phyloP scores from a whole-genome alignment of 192 early-diverging fungal genomes.

The Mortierella antarctica region DNA sequence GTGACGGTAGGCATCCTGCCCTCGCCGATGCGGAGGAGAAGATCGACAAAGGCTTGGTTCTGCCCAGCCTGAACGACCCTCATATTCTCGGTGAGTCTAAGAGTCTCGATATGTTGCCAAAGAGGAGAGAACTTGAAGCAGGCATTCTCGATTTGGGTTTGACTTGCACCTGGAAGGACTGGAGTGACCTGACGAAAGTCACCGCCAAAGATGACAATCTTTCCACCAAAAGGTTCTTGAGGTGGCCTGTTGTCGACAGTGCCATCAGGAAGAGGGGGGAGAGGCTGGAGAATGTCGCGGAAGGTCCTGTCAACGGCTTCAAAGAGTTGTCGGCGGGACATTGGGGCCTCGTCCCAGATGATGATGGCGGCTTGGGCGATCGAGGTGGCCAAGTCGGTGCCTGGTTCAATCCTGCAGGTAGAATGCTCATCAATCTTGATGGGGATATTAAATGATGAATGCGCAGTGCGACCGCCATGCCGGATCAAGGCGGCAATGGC shows the following conservation, averaged over 20 bases:
- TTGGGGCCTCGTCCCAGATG: slow-evolving; percentile 55
- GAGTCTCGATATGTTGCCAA: slow-evolving; percentile 24
- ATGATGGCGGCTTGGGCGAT: slow-evolving; percentile 9
- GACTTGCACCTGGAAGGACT: too few relatives aligned
- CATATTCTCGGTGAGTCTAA: slow-evolving; percentile 35
- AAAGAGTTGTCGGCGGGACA: slow-evolving; percentile 22
- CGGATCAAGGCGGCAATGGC: slow-evolving; percentile 43
- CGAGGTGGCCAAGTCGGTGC: not conserved
- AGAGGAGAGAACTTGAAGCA: slow-evolving; percentile 19
- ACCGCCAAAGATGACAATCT: slow-evolving; percentile 36
- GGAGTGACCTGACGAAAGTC: slow-evolving; percentile 40
- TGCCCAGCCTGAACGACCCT: not conserved
- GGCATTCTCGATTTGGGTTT: slow-evolving; percentile 2
- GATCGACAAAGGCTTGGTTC: slow-evolving; percentile 11
- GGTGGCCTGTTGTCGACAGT: too few relatives aligned
- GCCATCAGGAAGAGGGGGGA: too few relatives aligned
- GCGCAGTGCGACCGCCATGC: slow-evolving; percentile 30
- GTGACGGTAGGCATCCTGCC: slow-evolving; percentile 13
- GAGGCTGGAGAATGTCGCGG: too few relatives aligned
- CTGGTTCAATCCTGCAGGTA: slow-evolving; percentile 16
- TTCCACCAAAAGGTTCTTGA: slow-evolving; percentile 16
- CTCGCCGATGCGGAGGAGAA: slow-evolving; percentile 19
- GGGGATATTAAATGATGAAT: slow-evolving; percentile 49
- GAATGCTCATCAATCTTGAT: slow-evolving; percentile 8
- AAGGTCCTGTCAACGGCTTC: slow-evolving; percentile 27